A percentile compares a stretch with the other conserved stretches of the same genome.
phyloP scores from a whole-genome alignment of 768 basidiomycete genomes.

The Daedaleopsis sinensis region DNA sequence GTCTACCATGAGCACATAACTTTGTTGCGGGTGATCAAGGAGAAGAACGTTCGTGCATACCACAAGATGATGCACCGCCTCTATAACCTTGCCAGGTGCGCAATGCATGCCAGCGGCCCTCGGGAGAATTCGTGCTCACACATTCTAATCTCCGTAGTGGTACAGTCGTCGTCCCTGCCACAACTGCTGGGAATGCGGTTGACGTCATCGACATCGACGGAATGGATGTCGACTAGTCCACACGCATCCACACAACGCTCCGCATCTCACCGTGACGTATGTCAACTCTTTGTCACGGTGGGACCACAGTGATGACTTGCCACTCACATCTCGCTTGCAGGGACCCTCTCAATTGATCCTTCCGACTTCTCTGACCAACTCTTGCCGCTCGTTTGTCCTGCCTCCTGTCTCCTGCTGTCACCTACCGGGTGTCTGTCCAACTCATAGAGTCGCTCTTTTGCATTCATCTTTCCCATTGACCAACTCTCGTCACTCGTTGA shows the following conservation, averaged over 20 bases:
- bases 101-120: not conserved
- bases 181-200: not conserved
- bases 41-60: not conserved
- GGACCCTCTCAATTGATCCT: not conserved
- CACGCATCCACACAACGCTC: too few species aligned
- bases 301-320: too few species aligned
- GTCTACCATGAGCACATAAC: constrained; percentile 9
- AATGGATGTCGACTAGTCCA: not conserved
- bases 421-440: too few species aligned
- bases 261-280: too few species aligned
- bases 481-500: not conserved
- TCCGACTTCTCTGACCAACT: not conserved
- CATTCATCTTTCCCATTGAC: not conserved
- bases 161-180: not conserved
- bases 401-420: too few species aligned
- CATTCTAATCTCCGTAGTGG: not conserved
- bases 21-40: constrained; percentile 3
- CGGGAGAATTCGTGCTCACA: too few species aligned
- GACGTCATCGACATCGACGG: not conserved
- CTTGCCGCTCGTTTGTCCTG: not conserved
- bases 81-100: constrained; percentile 1
- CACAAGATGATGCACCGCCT: constrained; percentile 15
- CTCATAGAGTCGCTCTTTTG: too few species aligned
- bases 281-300: too few species aligned
- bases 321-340: too few species aligned